phyloP scores from a whole-genome alignment of 2,329 filamentous ascomycete species.

The Diplodia mutila region DNA sequence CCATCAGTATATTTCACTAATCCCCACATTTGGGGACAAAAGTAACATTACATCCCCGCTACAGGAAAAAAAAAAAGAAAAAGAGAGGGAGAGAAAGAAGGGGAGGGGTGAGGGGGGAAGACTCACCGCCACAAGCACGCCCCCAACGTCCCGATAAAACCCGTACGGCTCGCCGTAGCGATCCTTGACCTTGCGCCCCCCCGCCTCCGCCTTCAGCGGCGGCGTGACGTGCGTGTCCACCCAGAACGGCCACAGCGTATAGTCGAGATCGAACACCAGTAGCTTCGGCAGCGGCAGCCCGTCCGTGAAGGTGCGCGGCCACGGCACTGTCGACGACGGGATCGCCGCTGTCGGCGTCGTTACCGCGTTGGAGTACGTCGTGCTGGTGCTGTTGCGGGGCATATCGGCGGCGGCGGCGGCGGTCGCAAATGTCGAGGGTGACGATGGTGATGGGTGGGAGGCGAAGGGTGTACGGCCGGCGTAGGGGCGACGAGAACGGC shows the following conservation, averaged over 20 bases:
- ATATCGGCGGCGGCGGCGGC: slow-evolving; percentile 29
- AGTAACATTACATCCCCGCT: too few relatives aligned
- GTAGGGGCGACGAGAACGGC: slow-evolving; percentile 1
- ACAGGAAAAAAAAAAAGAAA: too few relatives aligned
- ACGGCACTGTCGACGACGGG: slow-evolving; percentile 40
- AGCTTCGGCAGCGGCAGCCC: slow-evolving; percentile 76
- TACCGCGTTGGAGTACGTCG: slow-evolving; percentile 28
- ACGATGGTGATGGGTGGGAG: background rate
- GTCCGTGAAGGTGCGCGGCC: slow-evolving; percentile 63
- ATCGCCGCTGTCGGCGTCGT: slow-evolving; percentile 39
- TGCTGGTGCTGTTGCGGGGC: slow-evolving; percentile 35
- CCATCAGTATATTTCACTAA: too few relatives aligned
- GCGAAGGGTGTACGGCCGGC: background rate
- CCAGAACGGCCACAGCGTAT: slow-evolving; percentile 99
- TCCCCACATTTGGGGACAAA: too few relatives aligned
- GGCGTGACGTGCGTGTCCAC: slow-evolving; percentile 87
- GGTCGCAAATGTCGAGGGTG: background rate
- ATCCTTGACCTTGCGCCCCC: slow-evolving; percentile 56
- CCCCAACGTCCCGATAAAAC: slow-evolving; percentile 52
- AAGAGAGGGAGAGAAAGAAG: background rate
- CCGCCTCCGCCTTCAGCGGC: slow-evolving; percentile 62
- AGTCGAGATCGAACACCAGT: slow-evolving; percentile 94
- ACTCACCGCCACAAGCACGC: slow-evolving; percentile 45
- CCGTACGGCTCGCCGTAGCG: slow-evolving; percentile 50
- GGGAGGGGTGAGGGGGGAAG: background rate